Base-by-base conservation (phyloP, 768 basidiomycete species). In the Clitopilus passeckerianus region DNA sequence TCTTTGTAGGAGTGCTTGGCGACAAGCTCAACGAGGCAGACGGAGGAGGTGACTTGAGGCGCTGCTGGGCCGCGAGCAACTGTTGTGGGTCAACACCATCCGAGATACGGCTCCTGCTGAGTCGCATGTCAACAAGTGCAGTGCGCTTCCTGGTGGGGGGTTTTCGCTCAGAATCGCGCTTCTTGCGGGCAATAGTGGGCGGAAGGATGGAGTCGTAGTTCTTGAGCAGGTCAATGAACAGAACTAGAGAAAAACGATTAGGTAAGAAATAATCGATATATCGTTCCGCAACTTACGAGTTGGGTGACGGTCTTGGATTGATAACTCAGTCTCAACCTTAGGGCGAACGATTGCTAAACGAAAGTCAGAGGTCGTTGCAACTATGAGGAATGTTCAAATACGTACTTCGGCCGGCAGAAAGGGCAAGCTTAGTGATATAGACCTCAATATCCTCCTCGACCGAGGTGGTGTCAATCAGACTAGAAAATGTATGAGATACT, bases 281-380 rank as follows among this genome's bases (percentile, higher is more conserved):
- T 1, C 8, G 35, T 3, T 30, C 10, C 44, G 41, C 24, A 23
- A 76, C 85, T 64, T 71, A 89, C 91, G 74, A 15, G 89, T 82
- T 56, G 93, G 86, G 75, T 96, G 89, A 41, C 93, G 90, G 69
- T 95, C 95, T 70, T 96, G 93, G 61, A 98, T 87, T 2, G 95
- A 93, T 23, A 95, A 69, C 58, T 93, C 85, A 5, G 86, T 87
- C 69, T 98, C 95, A 41, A 78, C 66, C 71, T 86, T 90, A 18
- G 96, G 96, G 24, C 94, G 79, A 33, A 96, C 75, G 53, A 98
- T 81, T 27, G 85, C 92, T 95, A 61, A 6, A 53, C 43, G 56
- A 10, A 12, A 9, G 54, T 60, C 53, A 54, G 59, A 12, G 59
- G 63, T 16, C 2, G 59, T 46, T 16, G 8, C 18, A 10, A 16